A percentile compares a stretch with the other conserved stretches of the same genome.
Evolutionary conservation across 129 eudicot species (phyloP).

Genomic region (Flaveria trinervia): DNA sequence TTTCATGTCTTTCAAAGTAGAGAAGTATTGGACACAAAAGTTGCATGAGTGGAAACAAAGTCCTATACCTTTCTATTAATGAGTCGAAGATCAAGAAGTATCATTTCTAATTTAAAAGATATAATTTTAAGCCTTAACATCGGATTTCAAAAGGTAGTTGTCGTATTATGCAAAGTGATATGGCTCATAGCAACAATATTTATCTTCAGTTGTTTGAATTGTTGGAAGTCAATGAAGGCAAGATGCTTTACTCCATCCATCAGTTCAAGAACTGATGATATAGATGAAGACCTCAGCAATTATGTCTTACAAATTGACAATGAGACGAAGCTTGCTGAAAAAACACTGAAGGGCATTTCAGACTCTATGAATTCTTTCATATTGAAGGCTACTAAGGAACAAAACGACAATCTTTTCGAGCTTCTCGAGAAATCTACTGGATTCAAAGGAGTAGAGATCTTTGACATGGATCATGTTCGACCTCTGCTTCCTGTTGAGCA

Average conservation of each 20-base stretch:
- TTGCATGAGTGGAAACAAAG: constrained; percentile 31
- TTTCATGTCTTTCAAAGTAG: constrained; percentile 2
- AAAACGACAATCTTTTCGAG: constrained; percentile 7
- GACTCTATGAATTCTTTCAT: constrained; percentile 4
- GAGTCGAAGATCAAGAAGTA: neutral
- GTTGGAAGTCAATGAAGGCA: neutral
- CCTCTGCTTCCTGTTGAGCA: constrained; percentile 8
- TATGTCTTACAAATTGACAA: constrained; percentile 20
- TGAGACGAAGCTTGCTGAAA: neutral
- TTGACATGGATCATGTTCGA: constrained; percentile 19
- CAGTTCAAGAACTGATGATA: neutral
- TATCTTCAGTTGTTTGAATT: neutral
- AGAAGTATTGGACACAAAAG: constrained; percentile 34
- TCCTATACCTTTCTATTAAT: constrained; percentile 6
- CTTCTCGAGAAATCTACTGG: constrained; percentile 24
- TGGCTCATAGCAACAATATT: neutral
- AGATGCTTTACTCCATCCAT: neutral
- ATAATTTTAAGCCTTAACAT: constrained; percentile 18
- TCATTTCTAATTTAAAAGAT: neutral
- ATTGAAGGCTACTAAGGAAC: neutral
- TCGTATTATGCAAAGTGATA: constrained; percentile 18
- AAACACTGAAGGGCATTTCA: constrained; percentile 7
- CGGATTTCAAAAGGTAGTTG: constrained; percentile 20
- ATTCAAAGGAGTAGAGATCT: constrained; percentile 18
- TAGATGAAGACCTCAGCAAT: constrained; percentile 5